phyloP scores from a whole-genome alignment of 257 asterid genomes.

The Euphrasia confusa region DNA sequence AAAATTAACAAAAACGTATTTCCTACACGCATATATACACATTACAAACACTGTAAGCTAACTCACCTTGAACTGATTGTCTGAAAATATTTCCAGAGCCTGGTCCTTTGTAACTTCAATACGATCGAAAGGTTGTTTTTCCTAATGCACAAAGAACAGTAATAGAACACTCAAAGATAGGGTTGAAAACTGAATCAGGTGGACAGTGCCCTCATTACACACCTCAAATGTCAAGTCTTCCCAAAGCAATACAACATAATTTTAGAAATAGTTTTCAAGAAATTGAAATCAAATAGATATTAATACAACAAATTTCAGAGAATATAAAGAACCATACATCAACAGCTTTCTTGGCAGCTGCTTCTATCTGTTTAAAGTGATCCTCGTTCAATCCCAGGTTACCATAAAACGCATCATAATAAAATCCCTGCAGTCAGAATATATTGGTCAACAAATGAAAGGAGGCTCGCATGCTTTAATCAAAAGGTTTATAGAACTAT shows the following conservation, averaged over 20 bases:
- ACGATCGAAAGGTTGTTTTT: slow-evolving; percentile 90
- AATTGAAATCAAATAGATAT: slow-evolving; percentile 6
- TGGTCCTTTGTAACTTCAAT: slow-evolving; percentile 84
- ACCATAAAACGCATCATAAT: slow-evolving; percentile 93
- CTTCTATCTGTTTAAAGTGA: slow-evolving; percentile 75
- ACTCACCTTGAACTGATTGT: slow-evolving; percentile 78
- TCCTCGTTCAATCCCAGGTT: slow-evolving; percentile 88
- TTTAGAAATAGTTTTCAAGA: background rate
- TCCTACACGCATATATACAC: background rate
- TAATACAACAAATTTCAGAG: slow-evolving; percentile 13
- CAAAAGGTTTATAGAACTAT: slow-evolving; percentile 7
- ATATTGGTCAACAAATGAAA: slow-evolving; percentile 23
- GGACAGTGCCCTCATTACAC: slow-evolving; percentile 5
- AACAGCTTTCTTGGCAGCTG: slow-evolving; percentile 74
- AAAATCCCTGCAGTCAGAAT: slow-evolving; percentile 69
- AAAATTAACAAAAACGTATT: background rate
- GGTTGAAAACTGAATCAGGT: background rate
- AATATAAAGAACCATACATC: slow-evolving; percentile 45
- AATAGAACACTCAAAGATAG: slow-evolving; percentile 6
- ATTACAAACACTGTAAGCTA: background rate
- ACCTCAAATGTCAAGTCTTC: background rate
- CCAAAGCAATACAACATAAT: slow-evolving; percentile 7
- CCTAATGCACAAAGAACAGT: slow-evolving; percentile 41
- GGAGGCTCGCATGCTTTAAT: slow-evolving; percentile 1
- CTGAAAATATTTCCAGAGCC: slow-evolving; percentile 90